These are phyloP conservation scores for Collybia nuda DNA, from an alignment of 768 basidiomycete species.

Conservation along the genomic window DNA sequence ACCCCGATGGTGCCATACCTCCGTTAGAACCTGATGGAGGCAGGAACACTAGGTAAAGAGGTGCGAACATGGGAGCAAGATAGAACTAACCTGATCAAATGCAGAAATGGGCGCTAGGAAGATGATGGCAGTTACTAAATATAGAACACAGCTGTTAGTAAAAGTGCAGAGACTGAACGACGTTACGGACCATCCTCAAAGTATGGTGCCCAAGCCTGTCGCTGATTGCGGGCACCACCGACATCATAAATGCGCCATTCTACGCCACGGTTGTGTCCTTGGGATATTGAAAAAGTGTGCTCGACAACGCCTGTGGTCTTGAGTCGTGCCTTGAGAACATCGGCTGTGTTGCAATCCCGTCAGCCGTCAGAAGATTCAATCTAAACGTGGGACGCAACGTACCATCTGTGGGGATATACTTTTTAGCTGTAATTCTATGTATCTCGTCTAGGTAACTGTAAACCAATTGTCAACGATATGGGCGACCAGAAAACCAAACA, in stretches of 20 bases:
- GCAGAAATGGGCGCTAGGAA: conserved; percentile 88
- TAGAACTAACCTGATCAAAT: conserved; percentile 64
- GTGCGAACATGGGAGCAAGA: conserved; percentile 3
- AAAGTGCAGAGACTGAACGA: neutral
- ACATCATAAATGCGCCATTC: conserved; percentile 89
- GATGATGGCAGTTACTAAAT: conserved; percentile 79
- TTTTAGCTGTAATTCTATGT: conserved; percentile 73
- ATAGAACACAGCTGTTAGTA: conserved; percentile 4
- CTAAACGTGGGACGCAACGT: conserved; percentile 20
- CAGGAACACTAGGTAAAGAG: conserved; percentile 8
- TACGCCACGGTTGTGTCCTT: conserved; percentile 53
- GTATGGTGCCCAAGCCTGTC: conserved; percentile 87
- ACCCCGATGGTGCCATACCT: conserved; percentile 43
- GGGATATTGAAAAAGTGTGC: conserved; percentile 69
- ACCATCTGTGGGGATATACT: conserved; percentile 81
- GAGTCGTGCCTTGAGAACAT: conserved; percentile 77
- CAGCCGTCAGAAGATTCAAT: conserved; percentile 11
- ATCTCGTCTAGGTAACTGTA: conserved; percentile 81
- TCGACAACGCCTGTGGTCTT: conserved; percentile 84
- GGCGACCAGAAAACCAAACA: conserved; percentile 6
- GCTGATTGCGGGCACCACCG: conserved; percentile 77
- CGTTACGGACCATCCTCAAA: conserved; percentile 72
- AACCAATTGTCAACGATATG: conserved; percentile 7
- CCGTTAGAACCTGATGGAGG: conserved; percentile 54
- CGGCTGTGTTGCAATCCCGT: conserved; percentile 41